Evolutionary conservation across 257 asterid genomes (phyloP), one percentile per base, ranked within the genome.

Genomic region (Sherardia arvensis): DNA sequence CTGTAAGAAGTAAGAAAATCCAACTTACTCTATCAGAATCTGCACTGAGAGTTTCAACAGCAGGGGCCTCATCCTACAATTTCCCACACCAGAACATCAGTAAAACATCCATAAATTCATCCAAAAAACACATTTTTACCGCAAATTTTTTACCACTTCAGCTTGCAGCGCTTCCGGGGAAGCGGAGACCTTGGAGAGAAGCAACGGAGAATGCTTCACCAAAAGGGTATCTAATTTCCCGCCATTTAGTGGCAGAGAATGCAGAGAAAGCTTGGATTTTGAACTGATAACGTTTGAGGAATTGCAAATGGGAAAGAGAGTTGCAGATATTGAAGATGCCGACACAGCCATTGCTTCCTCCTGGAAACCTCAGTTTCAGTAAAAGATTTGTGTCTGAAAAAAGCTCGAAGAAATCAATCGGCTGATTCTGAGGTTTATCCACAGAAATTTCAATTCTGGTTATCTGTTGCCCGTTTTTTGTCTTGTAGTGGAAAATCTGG

Each of bases 111-210:
- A 21, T 23, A 15, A 26, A 43, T 17, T 6, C 33, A 8, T 34
- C 32, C 23, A 49, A n/a, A 8, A n/a, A 25, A 30, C 49, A 32
- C 8, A 5, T 0, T 11, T 38, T 33, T 14, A 66, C 5, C 18
- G 2, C 22, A 26, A n/a, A n/a, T n/a, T n/a, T n/a, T n/a, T n/a
- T n/a, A n/a, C 96, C 88, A 81, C 62, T 66, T 65, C 68, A 49
- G 85, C 53, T 14, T 83, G 94, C 75, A 87, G 36, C 5, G 68
- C 90, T 69, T 87, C 92, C 30, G 95, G 88, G 64, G 80, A 86
- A 59, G 92, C 90, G 69, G 59, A 71, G 38, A 81, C 53, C 72
- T 69, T 76, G 1, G 90, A 77, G 72, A 63, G 30, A 38, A 82
- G 71, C 51, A 74, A 26, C 36, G 84, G 75, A 36, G 79, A 71